A percentile compares a stretch with the other conserved stretches of the same genome.
These are phyloP conservation scores for Daldinia grandis DNA, from an alignment of 495 filamentous ascomycete genomes.

Conservation along the genomic window DNA sequence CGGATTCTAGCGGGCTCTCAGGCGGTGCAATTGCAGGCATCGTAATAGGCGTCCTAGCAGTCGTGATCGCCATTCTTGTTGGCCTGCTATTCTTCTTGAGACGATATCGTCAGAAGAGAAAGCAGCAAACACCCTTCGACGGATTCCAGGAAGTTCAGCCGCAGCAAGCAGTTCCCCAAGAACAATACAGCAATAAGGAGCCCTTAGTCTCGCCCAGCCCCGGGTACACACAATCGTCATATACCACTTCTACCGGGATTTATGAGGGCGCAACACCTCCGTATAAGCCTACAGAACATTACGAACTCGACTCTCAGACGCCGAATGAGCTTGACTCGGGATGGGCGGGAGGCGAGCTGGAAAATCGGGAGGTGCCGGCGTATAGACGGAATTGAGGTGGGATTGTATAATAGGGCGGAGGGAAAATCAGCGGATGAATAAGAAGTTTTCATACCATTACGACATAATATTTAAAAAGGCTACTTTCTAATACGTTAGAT, in stretches of 20 bases:
- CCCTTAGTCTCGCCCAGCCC: background rate
- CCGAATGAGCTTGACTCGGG: slow-evolving; percentile 26
- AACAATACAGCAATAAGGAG: slow-evolving; percentile 16
- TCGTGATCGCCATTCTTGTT: slow-evolving; percentile 9
- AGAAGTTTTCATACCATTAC: background rate
- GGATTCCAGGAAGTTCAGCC: background rate
- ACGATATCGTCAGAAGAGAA: slow-evolving; percentile 14
- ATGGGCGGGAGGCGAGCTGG: slow-evolving; percentile 23
- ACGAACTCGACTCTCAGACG: slow-evolving; percentile 19
- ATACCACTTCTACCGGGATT: background rate
- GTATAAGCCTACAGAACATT: slow-evolving; percentile 2
- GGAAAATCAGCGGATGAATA: background rate
- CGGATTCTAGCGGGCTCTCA: slow-evolving; percentile 9
- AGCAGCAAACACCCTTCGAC: background rate
- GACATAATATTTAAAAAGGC: background rate
- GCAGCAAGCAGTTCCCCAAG: background rate
- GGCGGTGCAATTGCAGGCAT: slow-evolving; percentile 27
- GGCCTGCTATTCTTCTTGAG: slow-evolving; percentile 10
- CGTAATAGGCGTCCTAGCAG: slow-evolving; percentile 21
- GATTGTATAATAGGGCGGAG: background rate
- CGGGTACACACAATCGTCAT: slow-evolving; percentile 9
- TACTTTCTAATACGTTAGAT: background rate
- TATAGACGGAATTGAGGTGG: background rate
- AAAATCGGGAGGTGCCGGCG: background rate
- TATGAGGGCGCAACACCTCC: background rate